phyloP scores from a whole-genome alignment of 2,329 filamentous ascomycete species.

The Alternaria burnsii region DNA sequence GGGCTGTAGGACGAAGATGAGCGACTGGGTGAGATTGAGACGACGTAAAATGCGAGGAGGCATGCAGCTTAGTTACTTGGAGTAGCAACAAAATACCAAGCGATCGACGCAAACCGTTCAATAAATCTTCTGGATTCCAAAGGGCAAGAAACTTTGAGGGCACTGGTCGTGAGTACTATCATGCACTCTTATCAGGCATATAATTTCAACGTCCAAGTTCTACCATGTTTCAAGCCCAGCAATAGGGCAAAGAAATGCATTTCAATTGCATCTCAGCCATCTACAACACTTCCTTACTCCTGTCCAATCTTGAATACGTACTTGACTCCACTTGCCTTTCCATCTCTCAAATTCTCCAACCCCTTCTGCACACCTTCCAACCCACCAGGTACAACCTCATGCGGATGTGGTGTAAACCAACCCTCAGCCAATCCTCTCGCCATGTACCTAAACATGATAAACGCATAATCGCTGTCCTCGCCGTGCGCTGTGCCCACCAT shows the following conservation, averaged over 20 bases:
- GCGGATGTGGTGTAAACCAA: conserved; percentile 60
- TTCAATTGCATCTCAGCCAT: too few species aligned
- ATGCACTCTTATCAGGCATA: too few species aligned
- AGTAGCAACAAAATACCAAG: too few species aligned
- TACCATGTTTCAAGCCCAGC: too few species aligned
- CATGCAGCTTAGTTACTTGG: too few species aligned
- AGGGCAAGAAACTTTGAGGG: rapidly evolving
- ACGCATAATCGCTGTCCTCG: conserved; percentile 54
- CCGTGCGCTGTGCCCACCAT: conserved; percentile 46
- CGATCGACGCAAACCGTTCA: rapidly evolving
- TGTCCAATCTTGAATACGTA: conserved; percentile 68
- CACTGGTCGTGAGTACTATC: rapidly evolving
- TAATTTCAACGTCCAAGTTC: too few species aligned
- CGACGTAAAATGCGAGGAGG: rapidly evolving
- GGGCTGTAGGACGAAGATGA: too few species aligned
- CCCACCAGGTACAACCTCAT: conserved; percentile 63
- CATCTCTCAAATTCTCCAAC: conserved; percentile 64
- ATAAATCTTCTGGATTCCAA: rapidly evolving
- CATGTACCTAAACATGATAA: conserved; percentile 57
- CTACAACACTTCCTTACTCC: not conserved
- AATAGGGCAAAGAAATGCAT: too few species aligned
- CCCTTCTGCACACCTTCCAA: conserved; percentile 63
- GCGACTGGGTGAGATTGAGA: too few species aligned
- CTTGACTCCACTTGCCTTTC: conserved; percentile 70
- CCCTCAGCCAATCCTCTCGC: conserved; percentile 59